phyloP scores from a whole-genome alignment of 352 stramenopile species.

The Plasmopara muralis region DNA sequence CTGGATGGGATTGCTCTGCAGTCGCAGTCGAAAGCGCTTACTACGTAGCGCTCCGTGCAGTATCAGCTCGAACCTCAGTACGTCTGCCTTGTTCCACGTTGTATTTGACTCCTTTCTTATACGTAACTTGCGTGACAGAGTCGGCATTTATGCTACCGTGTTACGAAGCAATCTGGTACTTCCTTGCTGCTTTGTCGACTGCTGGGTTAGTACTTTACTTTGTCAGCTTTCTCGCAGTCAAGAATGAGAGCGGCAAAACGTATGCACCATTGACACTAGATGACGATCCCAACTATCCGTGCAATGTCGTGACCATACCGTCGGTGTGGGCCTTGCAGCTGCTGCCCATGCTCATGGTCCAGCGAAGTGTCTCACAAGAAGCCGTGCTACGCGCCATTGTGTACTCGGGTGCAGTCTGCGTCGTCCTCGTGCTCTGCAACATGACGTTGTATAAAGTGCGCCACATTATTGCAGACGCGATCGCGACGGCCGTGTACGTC shows the following conservation, averaged over 20 bases:
- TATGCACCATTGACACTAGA: slow-evolving; percentile 13
- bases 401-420: slow-evolving; percentile 57
- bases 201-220: slow-evolving; percentile 46
- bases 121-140: slow-evolving; percentile 22
- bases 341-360: slow-evolving; percentile 79
- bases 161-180: slow-evolving; percentile 84
- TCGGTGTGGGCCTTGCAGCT: slow-evolving; percentile 73
- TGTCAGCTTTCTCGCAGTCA: slow-evolving; percentile 40
- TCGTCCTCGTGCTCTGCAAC: slow-evolving; percentile 50
- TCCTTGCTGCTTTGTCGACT: slow-evolving; percentile 47
- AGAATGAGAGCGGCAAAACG: slow-evolving; percentile 14
- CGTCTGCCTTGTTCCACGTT: slow-evolving; percentile 11
- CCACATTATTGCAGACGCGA: slow-evolving; percentile 34
- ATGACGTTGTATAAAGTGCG: slow-evolving; percentile 55
- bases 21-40: slow-evolving; percentile 63
- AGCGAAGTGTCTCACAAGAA: slow-evolving; percentile 72
- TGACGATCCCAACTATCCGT: slow-evolving; percentile 40
- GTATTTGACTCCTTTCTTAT: slow-evolving; percentile 1
- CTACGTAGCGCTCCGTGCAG: slow-evolving; percentile 47
- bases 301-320: slow-evolving; percentile 45
- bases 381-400: slow-evolving; percentile 61
- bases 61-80: slow-evolving; percentile 73
- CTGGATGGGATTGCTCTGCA: slow-evolving; percentile 73
- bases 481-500: slow-evolving; percentile 48
- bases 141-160: slow-evolving; percentile 85